Evolutionary conservation across 257 asterid genomes (phyloP).

Genomic region (Gentiana dahurica): DNA sequence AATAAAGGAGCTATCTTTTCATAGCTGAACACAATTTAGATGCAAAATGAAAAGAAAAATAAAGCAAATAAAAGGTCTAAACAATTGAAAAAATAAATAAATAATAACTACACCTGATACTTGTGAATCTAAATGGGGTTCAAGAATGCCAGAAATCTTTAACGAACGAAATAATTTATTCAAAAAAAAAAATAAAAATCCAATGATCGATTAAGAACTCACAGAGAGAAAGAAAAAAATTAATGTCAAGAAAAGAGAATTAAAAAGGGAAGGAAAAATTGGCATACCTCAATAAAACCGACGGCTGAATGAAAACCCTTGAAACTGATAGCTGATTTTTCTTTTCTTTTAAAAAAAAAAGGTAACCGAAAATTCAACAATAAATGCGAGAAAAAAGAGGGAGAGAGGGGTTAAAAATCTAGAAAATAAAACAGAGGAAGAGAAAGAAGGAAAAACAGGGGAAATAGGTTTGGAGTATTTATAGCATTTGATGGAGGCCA

Average conservation of each 20-base stretch:
- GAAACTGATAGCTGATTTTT: too few relatives aligned
- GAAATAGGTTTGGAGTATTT: constrained; percentile 24
- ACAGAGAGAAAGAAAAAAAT: constrained; percentile 1
- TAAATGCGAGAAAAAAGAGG: constrained; percentile 12
- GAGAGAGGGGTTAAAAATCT: constrained; percentile 8
- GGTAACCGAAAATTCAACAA: constrained; percentile 7
- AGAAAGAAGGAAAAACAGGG: constrained; percentile 14
- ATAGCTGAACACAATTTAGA: neutral
- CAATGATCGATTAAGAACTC: constrained; percentile 1
- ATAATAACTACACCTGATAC: neutral
- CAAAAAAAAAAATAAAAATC: constrained; percentile 2
- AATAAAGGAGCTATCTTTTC: neutral
- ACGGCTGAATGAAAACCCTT: neutral
- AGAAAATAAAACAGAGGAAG: constrained; percentile 10
- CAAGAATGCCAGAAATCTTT: constrained; percentile 8
- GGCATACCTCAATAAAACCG: constrained; percentile 9
- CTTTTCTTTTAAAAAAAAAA: constrained; percentile 18
- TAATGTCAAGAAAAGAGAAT: constrained; percentile 11
- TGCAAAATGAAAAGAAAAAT: too few relatives aligned
- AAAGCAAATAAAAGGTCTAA: neutral
- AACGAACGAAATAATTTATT: neutral
- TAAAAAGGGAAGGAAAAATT: constrained; percentile 9
- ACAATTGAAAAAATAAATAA: neutral
- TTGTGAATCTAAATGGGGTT: constrained; percentile 1
- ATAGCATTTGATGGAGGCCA: constrained; percentile 34